phyloP scores from a whole-genome alignment of 805 yeast species.

The Candida alai region DNA sequence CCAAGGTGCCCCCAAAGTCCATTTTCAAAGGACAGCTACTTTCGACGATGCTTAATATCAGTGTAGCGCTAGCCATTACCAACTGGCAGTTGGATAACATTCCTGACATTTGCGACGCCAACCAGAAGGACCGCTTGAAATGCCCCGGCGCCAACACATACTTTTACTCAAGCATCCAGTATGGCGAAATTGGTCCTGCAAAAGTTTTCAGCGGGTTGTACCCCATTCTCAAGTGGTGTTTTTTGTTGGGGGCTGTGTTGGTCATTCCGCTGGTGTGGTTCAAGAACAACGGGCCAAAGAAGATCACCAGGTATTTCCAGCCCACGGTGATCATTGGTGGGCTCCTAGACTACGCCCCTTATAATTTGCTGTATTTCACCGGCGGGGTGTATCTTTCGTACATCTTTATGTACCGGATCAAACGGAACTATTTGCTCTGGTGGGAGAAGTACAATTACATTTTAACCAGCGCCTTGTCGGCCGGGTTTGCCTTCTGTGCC shows the following conservation, averaged over 20 bases:
- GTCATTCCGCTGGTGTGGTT: slow-evolving; percentile 36
- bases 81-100: slow-evolving; percentile 40
- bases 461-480: slow-evolving; percentile 51
- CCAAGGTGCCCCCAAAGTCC: slow-evolving; percentile 59
- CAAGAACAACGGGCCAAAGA: slow-evolving; percentile 32
- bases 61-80: slow-evolving; percentile 31
- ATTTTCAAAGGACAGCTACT: slow-evolving; percentile 47
- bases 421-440: slow-evolving; percentile 48
- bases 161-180: slow-evolving; percentile 50
- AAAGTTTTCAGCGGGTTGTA: slow-evolving; percentile 55
- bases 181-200: slow-evolving; percentile 58
- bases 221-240: slow-evolving; percentile 54
- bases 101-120: slow-evolving; percentile 31
- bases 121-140: slow-evolving; percentile 31
- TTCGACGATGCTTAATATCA: slow-evolving; percentile 32
- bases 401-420: slow-evolving; percentile 52
- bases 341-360: slow-evolving; percentile 47
- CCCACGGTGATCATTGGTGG: slow-evolving; percentile 55
- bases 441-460: slow-evolving; percentile 74
- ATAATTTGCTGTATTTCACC: slow-evolving; percentile 49
- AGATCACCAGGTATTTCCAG: slow-evolving; percentile 40
- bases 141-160: slow-evolving; percentile 48
- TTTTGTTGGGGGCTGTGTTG: slow-evolving; percentile 47
- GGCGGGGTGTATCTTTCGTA: slow-evolving; percentile 59
- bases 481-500: slow-evolving; percentile 63